These are phyloP conservation scores for Teunomyces panamensis DNA, from an alignment of 805 yeast species.

Conservation along the genomic window DNA sequence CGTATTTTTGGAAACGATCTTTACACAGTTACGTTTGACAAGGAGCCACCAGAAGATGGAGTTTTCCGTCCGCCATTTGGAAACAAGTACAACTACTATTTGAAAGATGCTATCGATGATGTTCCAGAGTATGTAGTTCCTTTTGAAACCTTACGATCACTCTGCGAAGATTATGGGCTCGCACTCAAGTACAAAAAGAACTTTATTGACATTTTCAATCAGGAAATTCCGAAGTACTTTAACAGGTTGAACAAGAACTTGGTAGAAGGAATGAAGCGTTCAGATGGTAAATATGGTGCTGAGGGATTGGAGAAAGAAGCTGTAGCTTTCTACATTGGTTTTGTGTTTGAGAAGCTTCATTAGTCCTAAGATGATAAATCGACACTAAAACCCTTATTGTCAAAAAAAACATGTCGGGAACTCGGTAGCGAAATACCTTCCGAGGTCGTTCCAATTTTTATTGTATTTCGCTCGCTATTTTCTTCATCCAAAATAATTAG, in stretches of 20 bases:
- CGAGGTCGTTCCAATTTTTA: neutral
- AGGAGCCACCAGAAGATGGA: constrained; percentile 73
- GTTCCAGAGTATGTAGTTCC: constrained; percentile 98
- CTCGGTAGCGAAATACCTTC: neutral
- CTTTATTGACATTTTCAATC: constrained; percentile 77
- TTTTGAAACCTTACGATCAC: constrained; percentile 76
- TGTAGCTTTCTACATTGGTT: constrained; percentile 81
- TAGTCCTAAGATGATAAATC: neutral
- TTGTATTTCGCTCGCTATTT: neutral
- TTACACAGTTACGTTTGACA: constrained; percentile 78
- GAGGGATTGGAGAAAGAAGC: constrained; percentile 89
- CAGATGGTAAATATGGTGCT: constrained; percentile 81
- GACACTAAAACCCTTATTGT: too few species aligned
- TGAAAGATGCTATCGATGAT: constrained; percentile 91
- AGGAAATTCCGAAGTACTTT: constrained; percentile 70
- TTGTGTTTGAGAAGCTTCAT: constrained; percentile 66
- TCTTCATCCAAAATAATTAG: neutral
- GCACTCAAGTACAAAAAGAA: constrained; percentile 70
- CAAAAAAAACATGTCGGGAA: neutral
- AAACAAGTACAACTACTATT: constrained; percentile 72
- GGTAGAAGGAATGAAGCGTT: constrained; percentile 65
- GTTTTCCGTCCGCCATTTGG: constrained; percentile 77
- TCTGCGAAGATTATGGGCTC: constrained; percentile 82
- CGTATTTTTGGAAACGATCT: constrained; percentile 81
- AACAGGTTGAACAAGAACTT: constrained; percentile 56